Percentiles rank a stretch among this genome's conserved stretches.
Evolutionary conservation across 2,329 filamentous ascomycete species (phyloP).

Genomic region (Ascochyta pisi): DNA sequence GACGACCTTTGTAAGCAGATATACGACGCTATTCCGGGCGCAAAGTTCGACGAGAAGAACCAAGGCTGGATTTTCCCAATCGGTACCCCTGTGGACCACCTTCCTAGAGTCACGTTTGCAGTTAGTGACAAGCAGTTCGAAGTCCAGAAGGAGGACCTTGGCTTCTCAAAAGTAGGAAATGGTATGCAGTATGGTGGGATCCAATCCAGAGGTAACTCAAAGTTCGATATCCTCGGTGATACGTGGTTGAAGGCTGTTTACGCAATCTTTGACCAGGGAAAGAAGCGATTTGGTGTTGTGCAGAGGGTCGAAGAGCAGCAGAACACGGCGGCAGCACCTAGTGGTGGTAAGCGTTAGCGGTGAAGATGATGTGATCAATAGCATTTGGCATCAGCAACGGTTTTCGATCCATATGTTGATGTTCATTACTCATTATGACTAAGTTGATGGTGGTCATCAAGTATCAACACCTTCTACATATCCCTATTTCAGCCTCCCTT

Average conservation of each 20-base stretch:
- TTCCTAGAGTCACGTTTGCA: constrained; percentile 68
- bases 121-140: constrained; percentile 67
- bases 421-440: constrained; percentile 14
- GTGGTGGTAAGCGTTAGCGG: not conserved
- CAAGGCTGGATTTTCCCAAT: constrained; percentile 72
- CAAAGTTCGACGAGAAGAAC: constrained; percentile 57
- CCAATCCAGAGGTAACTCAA: constrained; percentile 56
- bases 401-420: not conserved
- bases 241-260: constrained; percentile 71
- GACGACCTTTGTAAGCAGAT: constrained; percentile 67
- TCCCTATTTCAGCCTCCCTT: not conserved
- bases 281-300: constrained; percentile 65
- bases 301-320: constrained; percentile 53
- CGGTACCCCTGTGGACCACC: constrained; percentile 56
- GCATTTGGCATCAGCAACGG: not conserved
- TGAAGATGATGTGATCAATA: not conserved
- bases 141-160: constrained; percentile 68
- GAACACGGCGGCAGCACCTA: constrained; percentile 28
- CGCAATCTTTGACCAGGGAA: constrained; percentile 69
- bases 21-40: constrained; percentile 69
- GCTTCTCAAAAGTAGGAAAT: constrained; percentile 63
- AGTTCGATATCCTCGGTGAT: constrained; percentile 70
- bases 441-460: not conserved
- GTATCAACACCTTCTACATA: not conserved
- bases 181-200: constrained; percentile 69